Evolutionary conservation across 164 flowering plant genomes (phyloP).

Genomic region (Vitis rotundifolia): DNA sequence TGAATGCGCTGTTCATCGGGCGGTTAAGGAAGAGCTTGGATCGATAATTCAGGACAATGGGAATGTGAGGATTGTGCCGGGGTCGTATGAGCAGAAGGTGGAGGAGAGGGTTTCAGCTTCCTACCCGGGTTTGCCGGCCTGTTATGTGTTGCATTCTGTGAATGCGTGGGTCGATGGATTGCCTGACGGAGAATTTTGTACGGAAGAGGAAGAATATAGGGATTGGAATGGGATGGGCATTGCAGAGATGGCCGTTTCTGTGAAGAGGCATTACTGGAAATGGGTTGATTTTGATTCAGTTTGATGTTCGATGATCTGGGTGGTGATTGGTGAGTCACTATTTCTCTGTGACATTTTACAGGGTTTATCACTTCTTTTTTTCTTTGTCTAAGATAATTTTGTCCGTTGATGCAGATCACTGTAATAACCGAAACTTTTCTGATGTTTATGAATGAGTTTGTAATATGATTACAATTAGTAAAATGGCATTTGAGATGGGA

Average conservation of each 20-base stretch:
- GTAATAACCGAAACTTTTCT: too few relatives aligned
- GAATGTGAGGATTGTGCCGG: constrained; percentile 51
- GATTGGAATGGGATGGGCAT: constrained; percentile 26
- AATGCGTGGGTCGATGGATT: constrained; percentile 79
- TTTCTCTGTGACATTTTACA: neutral
- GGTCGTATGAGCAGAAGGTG: constrained; percentile 58
- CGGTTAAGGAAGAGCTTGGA: constrained; percentile 82
- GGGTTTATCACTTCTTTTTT: constrained; percentile 6
- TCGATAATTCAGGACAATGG: constrained; percentile 32
- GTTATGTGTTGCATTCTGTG: constrained; percentile 75
- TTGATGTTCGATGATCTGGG: constrained; percentile 16
- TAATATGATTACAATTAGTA: too few relatives aligned
- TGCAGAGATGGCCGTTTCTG: constrained; percentile 59
- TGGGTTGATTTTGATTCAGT: constrained; percentile 60
- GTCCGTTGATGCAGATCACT: too few relatives aligned
- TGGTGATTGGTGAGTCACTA: constrained; percentile 12
- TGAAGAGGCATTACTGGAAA: constrained; percentile 85
- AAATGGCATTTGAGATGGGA: too few relatives aligned
- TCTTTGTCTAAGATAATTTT: neutral
- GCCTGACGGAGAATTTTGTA: constrained; percentile 74
- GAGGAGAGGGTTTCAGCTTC: constrained; percentile 82
- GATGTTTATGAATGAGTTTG: too few relatives aligned
- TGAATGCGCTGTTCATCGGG: constrained; percentile 61
- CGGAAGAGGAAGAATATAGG: constrained; percentile 72
- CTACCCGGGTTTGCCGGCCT: constrained; percentile 92